These are phyloP conservation scores for Quercus bicolor DNA, from an alignment of 306 rosid genomes.

Conservation along the genomic window DNA sequence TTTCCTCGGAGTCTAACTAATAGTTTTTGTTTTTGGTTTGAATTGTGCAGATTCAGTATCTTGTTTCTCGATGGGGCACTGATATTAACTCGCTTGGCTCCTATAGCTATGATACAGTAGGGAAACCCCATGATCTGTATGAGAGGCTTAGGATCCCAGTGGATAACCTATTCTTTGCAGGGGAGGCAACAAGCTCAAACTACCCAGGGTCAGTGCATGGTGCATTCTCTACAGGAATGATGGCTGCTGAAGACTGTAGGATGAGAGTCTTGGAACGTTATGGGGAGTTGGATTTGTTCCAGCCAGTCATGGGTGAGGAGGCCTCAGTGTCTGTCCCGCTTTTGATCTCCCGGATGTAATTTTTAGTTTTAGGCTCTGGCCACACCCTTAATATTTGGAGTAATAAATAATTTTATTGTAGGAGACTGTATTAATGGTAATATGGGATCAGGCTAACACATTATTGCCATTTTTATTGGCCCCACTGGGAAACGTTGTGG, in stretches of 20 bases:
- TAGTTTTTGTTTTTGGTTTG: neutral
- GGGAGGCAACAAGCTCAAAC: conserved; percentile 83
- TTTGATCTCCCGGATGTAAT: conserved; percentile 80
- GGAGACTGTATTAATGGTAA: neutral
- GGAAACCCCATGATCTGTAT: conserved; percentile 84
- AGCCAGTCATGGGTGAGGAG: conserved; percentile 79
- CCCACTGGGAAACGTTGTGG: conserved; percentile 1
- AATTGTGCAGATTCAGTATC: conserved; percentile 71
- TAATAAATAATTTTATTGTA: neutral
- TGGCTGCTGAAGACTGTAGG: conserved; percentile 99
- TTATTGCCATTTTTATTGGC: conserved; percentile 9
- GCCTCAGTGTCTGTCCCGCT: conserved; percentile 62
- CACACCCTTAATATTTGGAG: no score
- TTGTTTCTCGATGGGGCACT: conserved; percentile 95
- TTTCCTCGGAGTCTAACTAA: neutral
- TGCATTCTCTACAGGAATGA: conserved; percentile 77
- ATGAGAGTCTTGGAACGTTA: conserved; percentile 95
- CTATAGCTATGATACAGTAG: conserved; percentile 84
- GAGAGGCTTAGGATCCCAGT: conserved; percentile 91
- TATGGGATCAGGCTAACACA: conserved; percentile 1
- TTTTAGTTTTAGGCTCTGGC: neutral
- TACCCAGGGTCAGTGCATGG: conserved; percentile 96
- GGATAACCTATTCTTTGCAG: conserved; percentile 95
- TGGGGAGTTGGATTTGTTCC: conserved; percentile 81
- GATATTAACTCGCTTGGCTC: conserved; percentile 82